Base-by-base conservation (phyloP, 495 filamentous ascomycete species). In the Cenococcum geophilum region DNA sequence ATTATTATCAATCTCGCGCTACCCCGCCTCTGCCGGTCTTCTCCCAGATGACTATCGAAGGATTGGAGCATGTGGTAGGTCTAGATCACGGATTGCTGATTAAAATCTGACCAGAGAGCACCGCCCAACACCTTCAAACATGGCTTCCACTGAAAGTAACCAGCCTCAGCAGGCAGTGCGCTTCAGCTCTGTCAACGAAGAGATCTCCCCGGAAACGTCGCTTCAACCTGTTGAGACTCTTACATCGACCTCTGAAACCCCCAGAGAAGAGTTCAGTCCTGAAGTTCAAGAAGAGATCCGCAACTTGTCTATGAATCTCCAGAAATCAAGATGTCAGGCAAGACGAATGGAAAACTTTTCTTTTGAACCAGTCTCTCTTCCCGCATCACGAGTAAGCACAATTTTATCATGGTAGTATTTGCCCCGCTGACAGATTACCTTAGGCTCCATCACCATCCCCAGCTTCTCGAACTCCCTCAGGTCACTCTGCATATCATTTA, bases 341-440 rank as follows among this genome's bases (percentile, higher is more conserved):
- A 80, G 82, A 27, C 84, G 91, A n/a, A 82, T 92, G 74, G 87
- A 85, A 62, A 87, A 90, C 67, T 95, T 89, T 71, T 83, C 83
- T 5, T 96, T 91, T 72, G 91, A 95, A 65, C 85, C 91, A 23
- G 81, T 95, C 45, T 96, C 91, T 40, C 76, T 96, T 36, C 91
- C 91, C n/a, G 77, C 83, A 25, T 95, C 90, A 34, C 83, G 89
- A 76, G 91, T 92, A 83, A 70, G 88, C 82, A 60, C 42, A 12
- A 6, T 12, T 22, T 35, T 60, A 10, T 45, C 53, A 59, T 42
- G 18, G 32, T 20, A 36, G n/a, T 47, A 56, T 23, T 35, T 21
- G n/a, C 35, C 22, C 55, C 52, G 49, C 35, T 60, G 6, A 42
- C 5, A 21, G 42, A 61, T 12, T 22, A 52, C 49, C 16, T 21